Percentiles rank a stretch among this genome's conserved stretches.
Conservation (phyloP, 768 basidiomycete genomes). For the Russula olivacea region DNA sequence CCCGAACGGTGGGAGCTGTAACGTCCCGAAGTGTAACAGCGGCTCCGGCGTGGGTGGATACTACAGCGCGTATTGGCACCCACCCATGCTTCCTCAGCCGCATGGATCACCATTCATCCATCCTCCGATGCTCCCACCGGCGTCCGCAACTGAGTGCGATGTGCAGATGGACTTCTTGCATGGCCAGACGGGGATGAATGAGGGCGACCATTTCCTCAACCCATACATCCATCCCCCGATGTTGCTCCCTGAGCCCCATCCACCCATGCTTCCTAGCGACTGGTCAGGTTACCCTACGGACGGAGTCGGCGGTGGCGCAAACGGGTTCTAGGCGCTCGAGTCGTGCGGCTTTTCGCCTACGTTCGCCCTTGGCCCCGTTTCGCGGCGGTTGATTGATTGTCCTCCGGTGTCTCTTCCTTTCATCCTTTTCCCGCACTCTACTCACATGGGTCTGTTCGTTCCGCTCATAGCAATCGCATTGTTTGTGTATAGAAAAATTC, state of each 20-base stretch:
- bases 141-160: slow-evolving; percentile 37
- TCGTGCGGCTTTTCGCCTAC: not conserved
- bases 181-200: slow-evolving; percentile 56
- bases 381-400: not conserved
- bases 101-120: slow-evolving; percentile 56
- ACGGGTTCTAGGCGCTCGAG: slow-evolving; percentile 34
- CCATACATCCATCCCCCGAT: slow-evolving; percentile 53
- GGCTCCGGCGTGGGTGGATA: slow-evolving; percentile 36
- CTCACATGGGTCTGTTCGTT: slow-evolving; percentile 11
- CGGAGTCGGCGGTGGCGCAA: slow-evolving; percentile 26
- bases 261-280: slow-evolving; percentile 35
- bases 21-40: not conserved
- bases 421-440: slow-evolving; percentile 7
- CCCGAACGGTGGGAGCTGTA: not conserved
- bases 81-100: slow-evolving; percentile 54
- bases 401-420: slow-evolving; percentile 2
- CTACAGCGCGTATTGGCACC: slow-evolving; percentile 63
- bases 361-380: not conserved
- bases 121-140: slow-evolving; percentile 57
- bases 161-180: slow-evolving; percentile 71
- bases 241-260: slow-evolving; percentile 40
- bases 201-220: slow-evolving; percentile 50
- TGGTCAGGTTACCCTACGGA: slow-evolving; percentile 28
- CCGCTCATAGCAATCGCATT: slow-evolving; percentile 19
- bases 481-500: slow-evolving; percentile 21